Evolutionary conservation across 108 stramenopile genomes (phyloP), one percentile per base, ranked within the genome.

Genomic region (Thalassiosira profunda): DNA sequence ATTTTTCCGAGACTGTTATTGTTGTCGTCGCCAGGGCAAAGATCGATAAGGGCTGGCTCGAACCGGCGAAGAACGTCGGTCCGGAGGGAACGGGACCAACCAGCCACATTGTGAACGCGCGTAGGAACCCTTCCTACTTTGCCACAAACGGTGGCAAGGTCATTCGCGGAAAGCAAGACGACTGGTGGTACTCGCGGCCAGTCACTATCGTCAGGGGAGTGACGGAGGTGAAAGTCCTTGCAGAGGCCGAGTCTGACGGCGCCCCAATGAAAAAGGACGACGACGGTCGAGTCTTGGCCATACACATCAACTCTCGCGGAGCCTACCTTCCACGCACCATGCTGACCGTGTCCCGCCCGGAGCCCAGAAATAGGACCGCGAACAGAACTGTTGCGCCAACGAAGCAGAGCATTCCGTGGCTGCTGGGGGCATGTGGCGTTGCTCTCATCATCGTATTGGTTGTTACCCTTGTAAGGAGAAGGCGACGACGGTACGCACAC

Each of bases 41-140:
- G 38, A 80, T 84, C 31, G 84, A 87, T 45, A 59, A 56, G 18
- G 31, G 36, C 33, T 87, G 86, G 86, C 35, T 45, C 3, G 51
- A 64, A 24, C 38, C 57, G 7, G 49, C 71, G 5, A 17, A 35
- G 9, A 69, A 52, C 29, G 66, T 64, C 18, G 62, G 40, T 17
- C 76, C 81, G n/a, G 38, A 51, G 8, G 45, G 53, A 15, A 17
- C 78, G 3, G 67, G 72, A 58, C 85, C 89, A 0, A 67, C 76
- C 45, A 83, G 84, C 55, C 92, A 93, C 54, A 56, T 87, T 30
- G 89, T 87, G 45, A 93, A 89, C 59, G 87, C 83, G 31, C 59
- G 92, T 1, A 89, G 83, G 3, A 88, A 89, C 54, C 67, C 86
- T 57, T 54, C 59, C 18, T 74, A 80, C 29, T 55, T 36, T 33